These are phyloP conservation scores for Globisporangium heterothallicum DNA, from an alignment of 352 stramenopile genomes.

Conservation along the genomic window DNA sequence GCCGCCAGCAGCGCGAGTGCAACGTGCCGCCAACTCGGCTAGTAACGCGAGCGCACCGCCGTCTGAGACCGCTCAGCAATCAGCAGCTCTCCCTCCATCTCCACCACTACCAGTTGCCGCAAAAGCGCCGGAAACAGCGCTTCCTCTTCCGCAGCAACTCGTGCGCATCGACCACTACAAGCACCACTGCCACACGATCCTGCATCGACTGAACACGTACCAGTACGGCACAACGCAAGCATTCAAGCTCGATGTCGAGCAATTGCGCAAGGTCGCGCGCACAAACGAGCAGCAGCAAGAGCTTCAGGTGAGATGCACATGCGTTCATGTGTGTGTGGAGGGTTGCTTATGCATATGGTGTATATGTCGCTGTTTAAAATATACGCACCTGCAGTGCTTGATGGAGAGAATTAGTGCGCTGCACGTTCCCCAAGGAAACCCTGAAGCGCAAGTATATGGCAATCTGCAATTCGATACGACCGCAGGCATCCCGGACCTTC, in stretches of 20 bases:
- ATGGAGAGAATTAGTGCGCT: conserved; percentile 3
- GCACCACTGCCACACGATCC: conserved; percentile 32
- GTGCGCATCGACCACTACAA: conserved; percentile 16
- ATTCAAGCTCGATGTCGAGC: conserved; percentile 47
- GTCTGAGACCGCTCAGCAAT: no score
- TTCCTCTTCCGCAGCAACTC: background rate
- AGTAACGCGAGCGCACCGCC: no score
- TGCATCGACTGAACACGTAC: conserved; percentile 53
- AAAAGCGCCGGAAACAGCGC: background rate
- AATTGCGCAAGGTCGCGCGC: conserved; percentile 27
- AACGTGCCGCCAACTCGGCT: no score
- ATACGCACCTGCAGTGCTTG: conserved; percentile 4
- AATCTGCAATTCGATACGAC: conserved; percentile 25
- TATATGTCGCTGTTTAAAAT: no score
- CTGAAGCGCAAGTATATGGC: conserved; percentile 13
- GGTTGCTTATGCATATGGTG: background rate
- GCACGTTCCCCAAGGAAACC: background rate
- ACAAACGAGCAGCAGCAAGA: conserved; percentile 19
- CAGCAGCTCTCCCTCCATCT: no score
- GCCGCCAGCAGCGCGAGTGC: no score
- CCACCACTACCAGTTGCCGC: background rate
- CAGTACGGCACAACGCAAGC: conserved; percentile 49
- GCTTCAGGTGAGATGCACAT: conserved; percentile 9
- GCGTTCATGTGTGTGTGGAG: background rate
- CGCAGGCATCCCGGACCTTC: conserved; percentile 35